phyloP scores from a whole-genome alignment of 306 rosid species.

The Clitoria ternatea region DNA sequence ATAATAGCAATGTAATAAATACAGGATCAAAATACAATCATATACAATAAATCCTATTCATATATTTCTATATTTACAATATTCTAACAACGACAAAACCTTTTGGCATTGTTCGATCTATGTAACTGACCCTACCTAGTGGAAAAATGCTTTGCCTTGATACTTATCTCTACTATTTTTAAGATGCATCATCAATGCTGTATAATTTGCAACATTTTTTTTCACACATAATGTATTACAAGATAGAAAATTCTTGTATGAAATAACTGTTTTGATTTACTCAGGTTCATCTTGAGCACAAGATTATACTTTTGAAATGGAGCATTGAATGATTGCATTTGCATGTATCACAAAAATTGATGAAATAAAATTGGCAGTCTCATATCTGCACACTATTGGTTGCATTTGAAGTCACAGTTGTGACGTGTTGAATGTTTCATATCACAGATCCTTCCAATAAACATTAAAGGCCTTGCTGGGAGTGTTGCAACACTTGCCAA shows the following conservation, averaged over 20 bases:
- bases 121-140: background rate
- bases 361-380: background rate
- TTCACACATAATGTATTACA: background rate
- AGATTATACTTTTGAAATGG: background rate
- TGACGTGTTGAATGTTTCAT: constrained; percentile 17
- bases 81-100: background rate
- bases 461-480: constrained; percentile 92
- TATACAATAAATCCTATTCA: too few species aligned
- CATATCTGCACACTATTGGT: background rate
- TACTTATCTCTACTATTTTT: background rate
- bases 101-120: background rate
- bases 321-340: background rate
- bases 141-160: background rate
- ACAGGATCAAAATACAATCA: too few species aligned
- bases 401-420: constrained; percentile 14
- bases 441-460: constrained; percentile 81
- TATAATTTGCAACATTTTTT: background rate
- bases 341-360: background rate
- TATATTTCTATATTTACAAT: too few species aligned
- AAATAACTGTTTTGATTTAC: background rate
- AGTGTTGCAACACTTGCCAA: constrained; percentile 93
- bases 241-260: background rate
- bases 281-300: background rate
- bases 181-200: background rate
- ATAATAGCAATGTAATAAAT: too few species aligned